These are phyloP conservation scores for Penicillium sp. DNA, from an alignment of 2,329 filamentous ascomycete genomes.

Conservation along the genomic window DNA sequence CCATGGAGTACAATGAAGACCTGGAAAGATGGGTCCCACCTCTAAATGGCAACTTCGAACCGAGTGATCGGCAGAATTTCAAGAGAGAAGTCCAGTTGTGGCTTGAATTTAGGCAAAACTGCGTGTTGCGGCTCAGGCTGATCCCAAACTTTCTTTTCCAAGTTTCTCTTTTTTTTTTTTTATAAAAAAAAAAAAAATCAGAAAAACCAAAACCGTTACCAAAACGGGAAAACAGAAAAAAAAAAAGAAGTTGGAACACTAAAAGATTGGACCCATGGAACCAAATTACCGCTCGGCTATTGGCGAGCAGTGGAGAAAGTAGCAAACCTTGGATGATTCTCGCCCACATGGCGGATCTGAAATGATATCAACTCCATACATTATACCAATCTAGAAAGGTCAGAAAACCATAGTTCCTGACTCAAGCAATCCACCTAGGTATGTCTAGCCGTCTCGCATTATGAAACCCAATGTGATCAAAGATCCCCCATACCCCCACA, in stretches of 20 bases:
- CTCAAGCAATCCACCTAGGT: neutral
- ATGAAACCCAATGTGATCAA: neutral
- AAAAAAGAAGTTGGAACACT: neutral
- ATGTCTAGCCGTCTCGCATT: neutral
- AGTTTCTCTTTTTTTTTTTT: too few relatives aligned
- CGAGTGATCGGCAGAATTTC: slow-evolving; percentile 14
- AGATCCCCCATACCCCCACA: neutral
- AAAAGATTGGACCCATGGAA: neutral
- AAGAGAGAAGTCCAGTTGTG: neutral
- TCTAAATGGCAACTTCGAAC: slow-evolving; percentile 8
- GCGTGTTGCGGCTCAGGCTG: slow-evolving; percentile 17
- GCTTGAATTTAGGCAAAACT: neutral
- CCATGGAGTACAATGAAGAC: neutral
- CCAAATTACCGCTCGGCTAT: slow-evolving; percentile 1
- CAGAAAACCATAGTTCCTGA: neutral
- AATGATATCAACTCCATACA: neutral
- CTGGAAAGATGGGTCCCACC: neutral
- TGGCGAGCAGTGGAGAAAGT: neutral
- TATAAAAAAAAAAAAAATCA: too few relatives aligned
- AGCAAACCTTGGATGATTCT: neutral
- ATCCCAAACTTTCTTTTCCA: slow-evolving; percentile 11
- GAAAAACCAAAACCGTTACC: too few relatives aligned
- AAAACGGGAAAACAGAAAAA: neutral
- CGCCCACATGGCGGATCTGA: neutral
- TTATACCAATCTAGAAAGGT: neutral